Base-by-base conservation (phyloP, 768 basidiomycete genomes). In the Leccinellum luteum region DNA sequence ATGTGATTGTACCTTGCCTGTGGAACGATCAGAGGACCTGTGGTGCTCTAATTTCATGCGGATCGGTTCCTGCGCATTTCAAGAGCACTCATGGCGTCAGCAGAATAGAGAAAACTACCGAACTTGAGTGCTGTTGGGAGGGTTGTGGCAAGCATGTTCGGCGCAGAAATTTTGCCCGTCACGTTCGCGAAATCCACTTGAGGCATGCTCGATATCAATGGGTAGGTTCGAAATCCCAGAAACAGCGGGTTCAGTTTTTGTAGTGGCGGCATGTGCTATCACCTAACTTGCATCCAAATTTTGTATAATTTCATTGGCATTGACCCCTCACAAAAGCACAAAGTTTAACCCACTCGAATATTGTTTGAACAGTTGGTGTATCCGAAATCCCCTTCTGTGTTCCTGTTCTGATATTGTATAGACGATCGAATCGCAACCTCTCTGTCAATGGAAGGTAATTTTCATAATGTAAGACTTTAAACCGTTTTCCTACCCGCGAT, bases 81-180 rank as follows among this genome's bases (percentile, higher is more conserved):
- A 51, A 5, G 12, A 8, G 21, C 0, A 8, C 1, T 0, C 60
- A 65, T 12, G 19, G 13, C 7, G 12, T 66, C 27, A 49, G 4
- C 23, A n/a, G 5, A 1, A 21, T 12, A 2, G 6, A 10, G 1
- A 25, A 19, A 0, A 3, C 6, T 0, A 0, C 1, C 3, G 9
- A 2, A n/a, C 1, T 50, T 0, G 0, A 0, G 0, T 65, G 64
- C 10, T 0, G 3, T 0, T 66, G 60, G 64, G 1, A 6, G 0
- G 52, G 32, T 0, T 64, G 60, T 48, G 0, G 0, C 4, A 32
- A 27, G n/a, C 0, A 0, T 0, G 3, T 53, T 30, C 0, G 0
- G 17, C 38, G 28, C 12, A 59, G 63, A 1, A 64, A 58, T n/a
- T 54, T 63, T 3, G 8, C 1, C 3, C 58, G 65, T 3, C 65